A percentile compares a stretch with the other conserved stretches of the same genome.
phyloP scores from a whole-genome alignment of 202 grass and related monocot species.

The Carex sylvatica region DNA sequence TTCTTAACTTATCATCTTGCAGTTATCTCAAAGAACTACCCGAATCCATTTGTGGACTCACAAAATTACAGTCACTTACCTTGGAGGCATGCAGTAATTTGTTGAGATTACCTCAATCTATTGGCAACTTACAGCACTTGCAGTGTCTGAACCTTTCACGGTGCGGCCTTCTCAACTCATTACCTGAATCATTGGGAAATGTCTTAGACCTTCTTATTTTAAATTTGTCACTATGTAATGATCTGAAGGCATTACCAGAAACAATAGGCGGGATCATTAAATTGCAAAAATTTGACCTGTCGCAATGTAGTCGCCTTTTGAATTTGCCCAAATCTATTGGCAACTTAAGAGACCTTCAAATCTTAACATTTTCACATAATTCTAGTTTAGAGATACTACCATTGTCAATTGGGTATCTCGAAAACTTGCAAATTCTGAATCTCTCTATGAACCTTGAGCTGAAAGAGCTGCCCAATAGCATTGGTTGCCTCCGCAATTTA shows the following conservation, averaged over 20 bases:
- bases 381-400: constrained; percentile 34
- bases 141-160: constrained; percentile 40
- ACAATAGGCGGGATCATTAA: constrained; percentile 33
- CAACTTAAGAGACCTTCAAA: constrained; percentile 41
- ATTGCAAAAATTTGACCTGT: constrained; percentile 50
- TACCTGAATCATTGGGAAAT: constrained; percentile 41
- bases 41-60: constrained; percentile 35
- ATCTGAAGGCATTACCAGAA: constrained; percentile 42
- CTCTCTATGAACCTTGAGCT: constrained; percentile 56
- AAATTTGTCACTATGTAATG: constrained; percentile 57
- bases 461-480: constrained; percentile 42
- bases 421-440: constrained; percentile 46
- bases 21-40: constrained; percentile 42
- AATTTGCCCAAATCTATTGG: constrained; percentile 41
- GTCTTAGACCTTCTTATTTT: constrained; percentile 46
- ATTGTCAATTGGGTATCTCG: constrained; percentile 32
- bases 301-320: constrained; percentile 38
- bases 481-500: constrained; percentile 42
- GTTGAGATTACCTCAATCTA: constrained; percentile 35
- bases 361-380: constrained; percentile 43
- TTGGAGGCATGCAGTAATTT: constrained; percentile 42
- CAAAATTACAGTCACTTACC: constrained; percentile 36
- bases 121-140: constrained; percentile 47
- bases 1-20: constrained; percentile 49
- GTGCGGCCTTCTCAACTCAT: constrained; percentile 42